Percentiles rank a stretch among this genome's conserved stretches.
These are phyloP conservation scores for Pontederia crassipes DNA, from an alignment of 176 grass and related monocot genomes.

Conservation along the genomic window DNA sequence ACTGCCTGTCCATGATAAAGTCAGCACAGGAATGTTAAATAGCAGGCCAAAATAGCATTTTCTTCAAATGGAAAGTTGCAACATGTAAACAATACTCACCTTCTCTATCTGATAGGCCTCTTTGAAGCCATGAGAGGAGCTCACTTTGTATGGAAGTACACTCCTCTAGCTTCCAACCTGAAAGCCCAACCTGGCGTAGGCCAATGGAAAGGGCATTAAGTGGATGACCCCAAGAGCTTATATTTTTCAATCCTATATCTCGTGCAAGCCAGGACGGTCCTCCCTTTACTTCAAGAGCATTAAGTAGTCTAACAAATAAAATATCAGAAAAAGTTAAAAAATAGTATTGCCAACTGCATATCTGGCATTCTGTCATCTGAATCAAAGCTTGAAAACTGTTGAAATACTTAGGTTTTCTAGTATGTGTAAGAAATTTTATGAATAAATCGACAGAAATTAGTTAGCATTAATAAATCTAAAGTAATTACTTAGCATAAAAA, in stretches of 20 bases:
- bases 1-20: slow-evolving; percentile 35
- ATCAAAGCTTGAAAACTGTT: no score
- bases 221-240: slow-evolving; percentile 44
- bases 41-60: background rate
- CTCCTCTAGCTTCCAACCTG: slow-evolving; percentile 76
- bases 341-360: background rate
- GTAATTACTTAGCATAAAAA: no score
- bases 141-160: slow-evolving; percentile 77
- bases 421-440: no score
- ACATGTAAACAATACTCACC: slow-evolving; percentile 26
- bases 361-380: no score
- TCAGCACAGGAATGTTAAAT: slow-evolving; percentile 16
- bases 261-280: slow-evolving; percentile 58
- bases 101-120: slow-evolving; percentile 72
- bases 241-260: slow-evolving; percentile 40
- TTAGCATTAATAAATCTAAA: no score
- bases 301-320: slow-evolving; percentile 43
- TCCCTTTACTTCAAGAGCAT: slow-evolving; percentile 68
- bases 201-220: slow-evolving; percentile 75
- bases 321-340: slow-evolving; percentile 10
- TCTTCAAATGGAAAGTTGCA: background rate
- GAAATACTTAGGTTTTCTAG: no score
- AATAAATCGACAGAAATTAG: no score
- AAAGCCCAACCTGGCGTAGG: slow-evolving; percentile 65
- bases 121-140: slow-evolving; percentile 69